These are phyloP conservation scores for Hyphodiscus hymeniophilus DNA, from an alignment of 495 filamentous ascomycete species.

Conservation along the genomic window DNA sequence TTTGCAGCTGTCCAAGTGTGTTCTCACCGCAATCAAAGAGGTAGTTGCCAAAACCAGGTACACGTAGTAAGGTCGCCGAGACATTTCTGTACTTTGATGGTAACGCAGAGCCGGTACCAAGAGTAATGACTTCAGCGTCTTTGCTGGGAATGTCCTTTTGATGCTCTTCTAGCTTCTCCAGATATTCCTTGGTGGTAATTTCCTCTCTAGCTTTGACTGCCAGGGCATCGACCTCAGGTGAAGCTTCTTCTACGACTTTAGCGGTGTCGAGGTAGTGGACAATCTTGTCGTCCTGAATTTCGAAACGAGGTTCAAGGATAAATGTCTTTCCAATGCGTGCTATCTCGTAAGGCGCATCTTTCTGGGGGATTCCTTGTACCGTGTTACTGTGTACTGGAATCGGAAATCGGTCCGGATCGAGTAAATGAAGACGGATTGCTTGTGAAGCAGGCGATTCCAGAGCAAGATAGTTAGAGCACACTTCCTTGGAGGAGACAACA, in stretches of 20 bases:
- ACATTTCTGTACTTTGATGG: slow-evolving; percentile 96
- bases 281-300: slow-evolving; percentile 40
- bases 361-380: neutral
- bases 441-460: slow-evolving; percentile 54
- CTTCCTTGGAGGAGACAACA: slow-evolving; percentile 62
- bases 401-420: slow-evolving; percentile 62
- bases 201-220: slow-evolving; percentile 37
- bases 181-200: slow-evolving; percentile 31
- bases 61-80: slow-evolving; percentile 73
- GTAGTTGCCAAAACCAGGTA: slow-evolving; percentile 77
- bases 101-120: slow-evolving; percentile 83
- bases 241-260: slow-evolving; percentile 23
- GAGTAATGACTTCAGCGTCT: slow-evolving; percentile 72
- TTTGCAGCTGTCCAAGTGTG: slow-evolving; percentile 83
- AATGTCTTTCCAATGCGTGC: slow-evolving; percentile 35
- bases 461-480: slow-evolving; percentile 63
- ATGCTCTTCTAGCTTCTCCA: slow-evolving; percentile 28
- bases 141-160: slow-evolving; percentile 53
- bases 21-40: slow-evolving; percentile 89
- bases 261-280: slow-evolving; percentile 45
- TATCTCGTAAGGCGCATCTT: slow-evolving; percentile 9
- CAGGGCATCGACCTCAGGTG: slow-evolving; percentile 39
- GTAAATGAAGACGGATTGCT: slow-evolving; percentile 54
- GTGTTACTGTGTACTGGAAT: slow-evolving; percentile 52
- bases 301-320: slow-evolving; percentile 57